Conservation (phyloP, 1,284 basidiomycete species). For the Tranzscheliella williamsii region DNA sequence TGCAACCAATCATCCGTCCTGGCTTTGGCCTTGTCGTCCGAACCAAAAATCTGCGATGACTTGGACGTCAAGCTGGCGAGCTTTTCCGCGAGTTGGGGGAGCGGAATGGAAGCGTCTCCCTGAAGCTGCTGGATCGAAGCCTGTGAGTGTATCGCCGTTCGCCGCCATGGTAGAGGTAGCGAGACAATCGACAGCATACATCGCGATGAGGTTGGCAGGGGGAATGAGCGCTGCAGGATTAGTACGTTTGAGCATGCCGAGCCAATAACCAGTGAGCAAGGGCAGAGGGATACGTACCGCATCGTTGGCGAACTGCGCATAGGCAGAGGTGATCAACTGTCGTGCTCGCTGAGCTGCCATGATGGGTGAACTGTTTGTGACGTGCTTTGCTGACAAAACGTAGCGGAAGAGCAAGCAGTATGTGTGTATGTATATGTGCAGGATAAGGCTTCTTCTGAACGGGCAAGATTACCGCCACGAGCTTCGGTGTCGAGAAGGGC, state of each 20-base stretch:
- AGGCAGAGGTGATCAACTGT: slow-evolving; percentile 40
- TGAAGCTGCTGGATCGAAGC: slow-evolving; percentile 34
- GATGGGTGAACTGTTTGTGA: too few relatives aligned
- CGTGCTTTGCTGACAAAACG: too few relatives aligned
- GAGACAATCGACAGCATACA: not conserved
- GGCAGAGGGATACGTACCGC: slow-evolving; percentile 21
- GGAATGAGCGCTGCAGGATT: slow-evolving; percentile 26
- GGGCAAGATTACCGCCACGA: too few relatives aligned
- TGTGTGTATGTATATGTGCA: too few relatives aligned
- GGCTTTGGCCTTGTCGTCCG: slow-evolving; percentile 29
- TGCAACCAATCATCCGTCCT: slow-evolving; percentile 28
- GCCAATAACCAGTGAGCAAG: not conserved
- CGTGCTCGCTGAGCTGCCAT: slow-evolving; percentile 38
- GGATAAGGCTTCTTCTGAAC: too few relatives aligned
- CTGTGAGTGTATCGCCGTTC: slow-evolving; percentile 8
- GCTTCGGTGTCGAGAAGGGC: too few relatives aligned
- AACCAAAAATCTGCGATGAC: slow-evolving; percentile 31
- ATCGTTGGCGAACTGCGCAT: slow-evolving; percentile 42
- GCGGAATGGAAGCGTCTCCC: slow-evolving; percentile 23
- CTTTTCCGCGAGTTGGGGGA: slow-evolving; percentile 35
- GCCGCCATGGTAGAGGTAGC: not conserved
- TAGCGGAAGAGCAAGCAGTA: too few relatives aligned
- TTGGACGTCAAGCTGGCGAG: slow-evolving; percentile 30
- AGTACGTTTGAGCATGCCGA: slow-evolving; percentile 32
- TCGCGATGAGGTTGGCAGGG: too few relatives aligned